A percentile compares a stretch with the other conserved stretches of the same genome.
These are phyloP conservation scores for Saccharomycopsis microspora DNA, from an alignment of 805 yeast species.

Conservation along the genomic window DNA sequence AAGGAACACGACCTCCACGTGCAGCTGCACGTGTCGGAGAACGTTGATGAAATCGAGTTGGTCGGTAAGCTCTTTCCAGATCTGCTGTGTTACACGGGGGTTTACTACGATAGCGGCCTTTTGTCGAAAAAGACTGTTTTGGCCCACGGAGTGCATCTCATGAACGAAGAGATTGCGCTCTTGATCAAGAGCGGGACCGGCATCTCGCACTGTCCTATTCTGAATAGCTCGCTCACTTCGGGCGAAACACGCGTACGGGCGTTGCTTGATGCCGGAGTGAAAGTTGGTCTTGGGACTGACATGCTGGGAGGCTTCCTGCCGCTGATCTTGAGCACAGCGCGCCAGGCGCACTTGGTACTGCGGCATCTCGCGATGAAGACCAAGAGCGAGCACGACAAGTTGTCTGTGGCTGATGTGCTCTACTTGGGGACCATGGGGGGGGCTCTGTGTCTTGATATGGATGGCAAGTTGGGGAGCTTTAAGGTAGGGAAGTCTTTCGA, in stretches of 20 bases:
- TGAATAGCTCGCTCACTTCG: constrained; percentile 77
- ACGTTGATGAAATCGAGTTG: constrained; percentile 60
- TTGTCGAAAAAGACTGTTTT: constrained; percentile 58
- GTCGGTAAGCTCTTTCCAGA: constrained; percentile 67
- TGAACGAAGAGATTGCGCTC: constrained; percentile 49
- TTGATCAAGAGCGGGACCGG: constrained; percentile 50
- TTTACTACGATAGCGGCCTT: constrained; percentile 55
- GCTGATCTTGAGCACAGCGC: constrained; percentile 51
- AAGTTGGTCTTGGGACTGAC: constrained; percentile 76
- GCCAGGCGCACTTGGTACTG: constrained; percentile 63
- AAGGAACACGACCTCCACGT: constrained; percentile 42
- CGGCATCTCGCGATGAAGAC: constrained; percentile 56
- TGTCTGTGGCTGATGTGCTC: constrained; percentile 60
- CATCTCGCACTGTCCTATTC: constrained; percentile 86
- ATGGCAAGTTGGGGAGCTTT: constrained; percentile 54
- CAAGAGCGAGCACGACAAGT: constrained; percentile 32
- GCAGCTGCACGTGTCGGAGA: constrained; percentile 91
- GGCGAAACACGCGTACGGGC: constrained; percentile 82
- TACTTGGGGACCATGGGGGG: constrained; percentile 87
- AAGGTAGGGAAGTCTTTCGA: constrained; percentile 74
- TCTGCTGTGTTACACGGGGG: constrained; percentile 56
- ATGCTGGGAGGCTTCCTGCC: constrained; percentile 69
- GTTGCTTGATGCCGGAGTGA: constrained; percentile 51
- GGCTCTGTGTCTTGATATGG: constrained; percentile 60
- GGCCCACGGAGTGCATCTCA: constrained; percentile 82